Conservation (phyloP, 176 grass and related monocot species). For the Carex parvula region DNA sequence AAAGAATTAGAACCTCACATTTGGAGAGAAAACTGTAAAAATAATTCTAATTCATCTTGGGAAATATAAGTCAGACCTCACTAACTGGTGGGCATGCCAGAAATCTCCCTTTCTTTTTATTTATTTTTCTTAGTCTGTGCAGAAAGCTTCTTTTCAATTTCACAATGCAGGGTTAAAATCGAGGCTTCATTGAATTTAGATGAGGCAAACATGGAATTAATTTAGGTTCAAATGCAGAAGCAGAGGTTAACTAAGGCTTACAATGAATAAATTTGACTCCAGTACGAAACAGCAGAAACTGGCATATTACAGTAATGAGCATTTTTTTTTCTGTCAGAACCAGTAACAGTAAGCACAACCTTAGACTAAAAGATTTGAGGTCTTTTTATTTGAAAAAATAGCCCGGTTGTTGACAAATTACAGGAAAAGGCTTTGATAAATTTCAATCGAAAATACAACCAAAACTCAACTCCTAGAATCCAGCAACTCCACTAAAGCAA, state of each 20-base stretch:
- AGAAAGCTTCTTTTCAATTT: neutral
- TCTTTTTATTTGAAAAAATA: neutral
- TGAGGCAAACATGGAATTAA: neutral
- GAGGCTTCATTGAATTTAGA: neutral
- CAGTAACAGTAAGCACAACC: neutral
- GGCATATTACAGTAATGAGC: neutral
- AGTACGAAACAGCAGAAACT: neutral
- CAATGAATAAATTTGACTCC: neutral
- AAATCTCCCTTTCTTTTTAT: neutral
- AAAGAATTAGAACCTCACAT: neutral
- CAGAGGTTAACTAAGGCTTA: neutral
- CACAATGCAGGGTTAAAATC: neutral
- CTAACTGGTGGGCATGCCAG: neutral
- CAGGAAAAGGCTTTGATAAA: neutral
- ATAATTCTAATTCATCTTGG: neutral
- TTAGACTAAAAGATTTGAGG: neutral
- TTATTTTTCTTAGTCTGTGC: neutral
- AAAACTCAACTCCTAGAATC: neutral
- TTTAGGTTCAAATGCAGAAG: neutral
- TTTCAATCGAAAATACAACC: neutral
- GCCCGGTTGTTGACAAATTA: neutral
- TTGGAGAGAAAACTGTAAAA: neutral
- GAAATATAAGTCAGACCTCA: neutral
- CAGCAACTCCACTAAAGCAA: neutral
- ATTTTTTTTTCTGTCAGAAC: neutral